Base-by-base conservation (phyloP, 805 yeast species). In the Yarrowia porcina region DNA sequence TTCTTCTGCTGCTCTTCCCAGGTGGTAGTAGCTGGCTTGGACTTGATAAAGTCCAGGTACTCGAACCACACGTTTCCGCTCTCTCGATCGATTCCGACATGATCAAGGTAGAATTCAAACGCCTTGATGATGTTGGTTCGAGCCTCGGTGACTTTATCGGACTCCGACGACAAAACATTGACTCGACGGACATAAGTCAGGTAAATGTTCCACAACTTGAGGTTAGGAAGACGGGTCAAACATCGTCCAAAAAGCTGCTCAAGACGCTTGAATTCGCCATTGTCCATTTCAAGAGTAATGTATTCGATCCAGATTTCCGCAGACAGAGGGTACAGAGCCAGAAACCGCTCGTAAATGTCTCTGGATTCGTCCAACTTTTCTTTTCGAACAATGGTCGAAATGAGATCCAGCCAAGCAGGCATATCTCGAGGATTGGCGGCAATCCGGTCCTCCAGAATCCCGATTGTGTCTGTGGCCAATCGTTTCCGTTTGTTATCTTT, bases 1-100 rank as follows among this genome's bases (percentile, higher is more conserved):
- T 82, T 80, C 66, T 89, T 87, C 68, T 88, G 92, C 71, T 88
- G 91, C 66, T 84, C 87, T 71, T 93, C 98, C 88, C 93, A 90
- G 45, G 86, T 83, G 18, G 77, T 72, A 3, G 70, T 47, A 0
- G 76, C 70, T 2, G 96, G 92, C 54, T 84, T 84, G 33, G 82
- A 77, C 66, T 84, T 86, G 65, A 91, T 79, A 69, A 90, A 91
- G 10, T 81, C 85, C n/a, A 94, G 71, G 71, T 90, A 94, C 68
- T 89, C 94, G 52, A 80, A 78, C 97, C 97, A 93, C 42, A 94
- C 75, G 1, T 78, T 77, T 32, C 88, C 86, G 18, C 92, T 82
- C 35, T 82, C 78, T 5, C 87, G 82, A 72, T 94, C 98, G 32
- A 83, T 74, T 0, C 97, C 97, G 57, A 92, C 89, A 65, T 85